Conservation (phyloP, 345 rosid species). For the Camelina sativa region DNA sequence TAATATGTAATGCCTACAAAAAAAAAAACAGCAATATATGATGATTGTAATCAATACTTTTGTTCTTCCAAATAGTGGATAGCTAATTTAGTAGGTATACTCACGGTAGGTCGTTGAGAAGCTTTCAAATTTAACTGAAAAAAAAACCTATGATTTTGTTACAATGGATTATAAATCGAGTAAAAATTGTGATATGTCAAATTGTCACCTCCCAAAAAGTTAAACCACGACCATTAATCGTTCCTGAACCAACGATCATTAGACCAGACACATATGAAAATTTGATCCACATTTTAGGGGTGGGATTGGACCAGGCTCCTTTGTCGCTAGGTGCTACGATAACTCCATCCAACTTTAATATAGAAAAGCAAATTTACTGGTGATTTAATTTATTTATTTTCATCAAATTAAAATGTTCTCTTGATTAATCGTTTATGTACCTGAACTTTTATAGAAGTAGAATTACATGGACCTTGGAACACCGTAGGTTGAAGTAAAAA, state of each 20-base stretch:
- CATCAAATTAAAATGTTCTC: no score
- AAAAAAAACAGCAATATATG: not conserved
- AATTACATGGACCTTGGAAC: constrained; percentile 36
- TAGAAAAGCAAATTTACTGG: not conserved
- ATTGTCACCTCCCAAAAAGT: constrained; percentile 36
- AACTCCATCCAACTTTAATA: constrained; percentile 34
- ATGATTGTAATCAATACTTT: not conserved
- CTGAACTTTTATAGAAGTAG: constrained; percentile 26
- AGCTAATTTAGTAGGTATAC: not conserved
- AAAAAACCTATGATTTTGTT: not conserved
- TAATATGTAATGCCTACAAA: constrained; percentile 28
- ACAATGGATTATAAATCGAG: not conserved
- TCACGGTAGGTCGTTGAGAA: constrained; percentile 33
- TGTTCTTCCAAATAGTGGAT: not conserved
- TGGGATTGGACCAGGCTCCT: not conserved
- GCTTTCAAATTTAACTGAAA: constrained; percentile 5
- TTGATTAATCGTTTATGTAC: not conserved
- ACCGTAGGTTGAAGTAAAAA: constrained; percentile 32
- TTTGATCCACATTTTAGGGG: not conserved
- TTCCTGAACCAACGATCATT: constrained; percentile 24
- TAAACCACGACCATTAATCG: constrained; percentile 24
- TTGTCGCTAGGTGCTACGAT: constrained; percentile 21
- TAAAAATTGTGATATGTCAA: not conserved
- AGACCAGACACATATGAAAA: constrained; percentile 15
- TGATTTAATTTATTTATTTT: not conserved